Conservation (phyloP, 2,329 filamentous ascomycete genomes). For the Penicillium sp. region DNA sequence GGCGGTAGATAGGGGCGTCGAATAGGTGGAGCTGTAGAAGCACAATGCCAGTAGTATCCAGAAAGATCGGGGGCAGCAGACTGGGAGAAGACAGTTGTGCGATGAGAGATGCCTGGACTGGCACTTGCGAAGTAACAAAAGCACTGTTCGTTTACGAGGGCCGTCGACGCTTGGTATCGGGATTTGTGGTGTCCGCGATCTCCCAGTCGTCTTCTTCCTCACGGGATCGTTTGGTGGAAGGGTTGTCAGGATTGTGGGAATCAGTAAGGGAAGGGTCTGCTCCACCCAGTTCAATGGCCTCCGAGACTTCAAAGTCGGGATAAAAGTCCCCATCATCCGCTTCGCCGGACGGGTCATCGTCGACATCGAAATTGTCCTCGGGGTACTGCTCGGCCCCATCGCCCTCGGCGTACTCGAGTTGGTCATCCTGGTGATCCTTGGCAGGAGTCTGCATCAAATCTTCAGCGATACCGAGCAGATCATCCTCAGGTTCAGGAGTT, state of each 20-base stretch:
- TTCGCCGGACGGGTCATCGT: slow-evolving; percentile 28
- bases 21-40: slow-evolving; percentile 1
- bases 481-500: slow-evolving; percentile 24
- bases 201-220: slow-evolving; percentile 37
- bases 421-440: slow-evolving; percentile 12
- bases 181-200: slow-evolving; percentile 21
- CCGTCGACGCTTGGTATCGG: slow-evolving; percentile 55
- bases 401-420: slow-evolving; percentile 11
- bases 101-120: no score
- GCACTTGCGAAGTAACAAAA: slow-evolving; percentile 8
- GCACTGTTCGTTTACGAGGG: slow-evolving; percentile 36
- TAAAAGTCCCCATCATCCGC: slow-evolving; percentile 42
- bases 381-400: slow-evolving; percentile 16
- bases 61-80: neutral
- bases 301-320: slow-evolving; percentile 34
- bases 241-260: slow-evolving; percentile 21
- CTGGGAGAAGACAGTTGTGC: no score
- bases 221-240: slow-evolving; percentile 35
- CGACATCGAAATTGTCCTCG: slow-evolving; percentile 19
- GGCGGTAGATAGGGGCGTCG: no score
- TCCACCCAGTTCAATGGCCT: slow-evolving; percentile 21
- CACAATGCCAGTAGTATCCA: slow-evolving; percentile 1
- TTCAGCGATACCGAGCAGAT: slow-evolving; percentile 34
- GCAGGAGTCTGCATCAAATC: slow-evolving; percentile 31
- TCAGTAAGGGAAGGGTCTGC: slow-evolving; percentile 19